Evolutionary conservation across 805 yeast species (phyloP).

Genomic region (Starmera amethionina): DNA sequence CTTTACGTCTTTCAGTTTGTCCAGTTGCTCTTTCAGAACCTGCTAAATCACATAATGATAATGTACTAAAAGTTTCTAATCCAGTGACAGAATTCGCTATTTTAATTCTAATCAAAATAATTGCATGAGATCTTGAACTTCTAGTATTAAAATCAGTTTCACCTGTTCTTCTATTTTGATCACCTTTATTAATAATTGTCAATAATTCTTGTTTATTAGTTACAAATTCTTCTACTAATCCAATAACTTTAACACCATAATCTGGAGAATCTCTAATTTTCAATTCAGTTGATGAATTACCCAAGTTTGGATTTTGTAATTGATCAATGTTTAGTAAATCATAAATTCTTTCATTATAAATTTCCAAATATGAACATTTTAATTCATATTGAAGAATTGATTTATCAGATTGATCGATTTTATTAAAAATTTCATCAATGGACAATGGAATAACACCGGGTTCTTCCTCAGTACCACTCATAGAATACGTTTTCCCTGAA

Average conservation of each 20-base stretch:
- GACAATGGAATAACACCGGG: slow-evolving; percentile 83
- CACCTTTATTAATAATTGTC: slow-evolving; percentile 55
- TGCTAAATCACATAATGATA: slow-evolving; percentile 89
- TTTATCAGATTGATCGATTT: slow-evolving; percentile 13
- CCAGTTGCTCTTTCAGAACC: slow-evolving; percentile 85
- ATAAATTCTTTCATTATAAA: slow-evolving; percentile 84
- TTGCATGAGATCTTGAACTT: slow-evolving; percentile 88
- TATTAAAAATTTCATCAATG: slow-evolving; percentile 51
- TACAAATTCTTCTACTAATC: slow-evolving; percentile 57
- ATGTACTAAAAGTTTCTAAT: slow-evolving; percentile 38
- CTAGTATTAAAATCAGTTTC: slow-evolving; percentile 85
- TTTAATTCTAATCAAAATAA: slow-evolving; percentile 57
- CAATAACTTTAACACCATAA: slow-evolving; percentile 66
- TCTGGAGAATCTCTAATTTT: slow-evolving; percentile 68
- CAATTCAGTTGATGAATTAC: slow-evolving; percentile 33
- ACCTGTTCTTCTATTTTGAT: slow-evolving; percentile 65
- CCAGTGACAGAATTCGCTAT: slow-evolving; percentile 31
- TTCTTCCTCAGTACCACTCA: slow-evolving; percentile 49
- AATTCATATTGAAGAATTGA: slow-evolving; percentile 31
- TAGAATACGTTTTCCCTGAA: slow-evolving; percentile 89
- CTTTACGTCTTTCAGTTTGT: slow-evolving; percentile 70
- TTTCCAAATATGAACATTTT: slow-evolving; percentile 70
- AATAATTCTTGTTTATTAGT: slow-evolving; percentile 49
- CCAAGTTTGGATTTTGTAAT: slow-evolving; percentile 4
- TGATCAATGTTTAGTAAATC: slow-evolving; percentile 48